Evolutionary conservation across 495 filamentous ascomycete species (phyloP).

Genomic region (Xylaria longipes): DNA sequence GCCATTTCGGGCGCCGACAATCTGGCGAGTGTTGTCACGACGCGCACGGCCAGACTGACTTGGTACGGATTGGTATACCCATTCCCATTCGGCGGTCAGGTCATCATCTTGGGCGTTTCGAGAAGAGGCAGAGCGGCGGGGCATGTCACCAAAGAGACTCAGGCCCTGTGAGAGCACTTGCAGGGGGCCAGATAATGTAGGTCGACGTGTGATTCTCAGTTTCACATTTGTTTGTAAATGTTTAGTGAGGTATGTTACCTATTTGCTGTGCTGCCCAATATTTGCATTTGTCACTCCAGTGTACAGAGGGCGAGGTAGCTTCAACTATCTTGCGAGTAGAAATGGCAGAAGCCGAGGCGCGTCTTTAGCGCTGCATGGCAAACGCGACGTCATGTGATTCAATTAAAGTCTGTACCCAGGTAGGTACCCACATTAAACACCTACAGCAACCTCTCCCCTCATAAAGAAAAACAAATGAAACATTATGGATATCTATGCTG

Average conservation of each 20-base stretch:
- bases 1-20: conserved; percentile 87
- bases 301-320: neutral
- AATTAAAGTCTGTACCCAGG: neutral
- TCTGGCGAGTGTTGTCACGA: conserved; percentile 49
- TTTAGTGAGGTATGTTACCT: neutral
- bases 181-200: neutral
- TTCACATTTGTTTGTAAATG: neutral
- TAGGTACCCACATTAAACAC: neutral
- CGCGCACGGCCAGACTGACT: conserved; percentile 32
- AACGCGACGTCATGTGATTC: conserved; percentile 25
- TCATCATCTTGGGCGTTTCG: conserved; percentile 80
- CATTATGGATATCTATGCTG: too few species aligned
- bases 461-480: too few species aligned
- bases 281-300: neutral
- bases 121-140: conserved; percentile 30
- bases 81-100: conserved; percentile 89
- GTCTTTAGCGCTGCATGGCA: neutral
- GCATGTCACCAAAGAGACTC: conserved; percentile 29
- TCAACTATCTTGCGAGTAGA: neutral
- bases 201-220: neutral
- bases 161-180: neutral
- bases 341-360: conserved; percentile 4
- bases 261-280: neutral
- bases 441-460: neutral
- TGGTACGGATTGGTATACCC: conserved; percentile 67